Conservation (phyloP, 2,329 filamentous ascomycete species). For the Cryphonectria carpinicola region DNA sequence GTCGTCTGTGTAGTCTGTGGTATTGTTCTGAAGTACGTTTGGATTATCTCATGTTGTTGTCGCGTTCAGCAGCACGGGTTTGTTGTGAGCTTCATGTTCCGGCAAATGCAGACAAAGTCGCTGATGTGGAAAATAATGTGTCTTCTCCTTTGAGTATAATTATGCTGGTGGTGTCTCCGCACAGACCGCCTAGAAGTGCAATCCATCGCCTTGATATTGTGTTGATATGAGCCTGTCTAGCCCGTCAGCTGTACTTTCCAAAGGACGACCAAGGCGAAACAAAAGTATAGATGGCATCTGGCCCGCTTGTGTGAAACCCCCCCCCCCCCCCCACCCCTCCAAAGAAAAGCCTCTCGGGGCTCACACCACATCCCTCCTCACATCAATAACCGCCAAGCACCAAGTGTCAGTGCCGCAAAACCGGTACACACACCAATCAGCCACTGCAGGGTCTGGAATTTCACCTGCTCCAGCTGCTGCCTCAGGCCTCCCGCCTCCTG, state of each 20-base stretch:
- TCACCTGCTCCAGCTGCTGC: slow-evolving; percentile 94
- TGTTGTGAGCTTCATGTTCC: background rate
- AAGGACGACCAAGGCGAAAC: background rate
- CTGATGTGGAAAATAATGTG: background rate
- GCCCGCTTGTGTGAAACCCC: background rate
- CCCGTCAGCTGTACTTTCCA: background rate
- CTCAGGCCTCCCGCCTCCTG: slow-evolving; percentile 90
- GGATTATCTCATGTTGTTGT: background rate
- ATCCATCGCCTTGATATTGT: background rate
- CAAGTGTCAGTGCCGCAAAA: slow-evolving; percentile 68
- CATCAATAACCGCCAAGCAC: slow-evolving; percentile 73
- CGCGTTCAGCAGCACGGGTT: background rate
- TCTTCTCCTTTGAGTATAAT: background rate
- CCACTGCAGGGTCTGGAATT: slow-evolving; percentile 98
- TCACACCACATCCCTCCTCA: slow-evolving; percentile 38
- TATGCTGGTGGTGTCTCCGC: background rate
- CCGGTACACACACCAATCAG: slow-evolving; percentile 82
- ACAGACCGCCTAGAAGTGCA: background rate
- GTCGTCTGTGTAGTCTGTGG: background rate
- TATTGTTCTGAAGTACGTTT: too few species aligned
- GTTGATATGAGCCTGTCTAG: background rate
- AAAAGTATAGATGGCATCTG: background rate
- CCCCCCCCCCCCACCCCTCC: background rate
- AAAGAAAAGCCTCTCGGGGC: background rate
- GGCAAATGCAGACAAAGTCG: background rate